These are phyloP conservation scores for Calocybe gangraenosa DNA, from an alignment of 768 basidiomycete species.

Conservation along the genomic window DNA sequence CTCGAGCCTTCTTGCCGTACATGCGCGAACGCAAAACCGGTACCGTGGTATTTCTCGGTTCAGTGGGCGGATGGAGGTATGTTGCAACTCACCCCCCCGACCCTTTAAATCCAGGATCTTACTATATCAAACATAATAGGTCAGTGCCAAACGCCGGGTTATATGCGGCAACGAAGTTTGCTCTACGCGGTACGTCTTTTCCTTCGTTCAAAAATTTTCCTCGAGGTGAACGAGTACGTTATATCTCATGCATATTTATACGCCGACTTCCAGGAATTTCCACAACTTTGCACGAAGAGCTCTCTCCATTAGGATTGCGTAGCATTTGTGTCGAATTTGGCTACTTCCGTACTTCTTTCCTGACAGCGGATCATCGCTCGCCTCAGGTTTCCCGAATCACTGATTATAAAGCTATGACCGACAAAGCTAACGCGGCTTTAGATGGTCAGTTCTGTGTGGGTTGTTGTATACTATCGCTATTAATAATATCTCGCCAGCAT, in stretches of 20 bases:
- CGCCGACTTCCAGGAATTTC: constrained; percentile 23
- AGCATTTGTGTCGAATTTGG: constrained; percentile 35
- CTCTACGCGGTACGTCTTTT: constrained; percentile 24
- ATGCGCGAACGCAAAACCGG: constrained; percentile 40
- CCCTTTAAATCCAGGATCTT: too few relatives aligned
- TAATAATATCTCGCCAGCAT: constrained; percentile 16
- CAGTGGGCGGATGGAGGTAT: constrained; percentile 36
- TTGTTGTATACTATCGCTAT: too few relatives aligned
- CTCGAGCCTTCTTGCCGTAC: constrained; percentile 42
- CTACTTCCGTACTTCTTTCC: constrained; percentile 34
- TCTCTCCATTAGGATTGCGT: constrained; percentile 33
- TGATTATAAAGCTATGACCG: constrained; percentile 26
- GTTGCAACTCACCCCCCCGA: not conserved
- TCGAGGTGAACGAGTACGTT: too few relatives aligned
- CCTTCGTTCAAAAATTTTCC: too few relatives aligned
- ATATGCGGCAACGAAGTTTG: constrained; percentile 37
- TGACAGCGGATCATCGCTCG: constrained; percentile 22
- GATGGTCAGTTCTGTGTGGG: constrained; percentile 25
- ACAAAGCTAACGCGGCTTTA: constrained; percentile 20
- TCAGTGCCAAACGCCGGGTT: constrained; percentile 28
- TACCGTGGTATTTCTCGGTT: constrained; percentile 40
- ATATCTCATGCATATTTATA: not conserved
- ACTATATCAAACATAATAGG: constrained; percentile 10
- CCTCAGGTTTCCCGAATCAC: constrained; percentile 26
- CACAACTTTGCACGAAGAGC: constrained; percentile 29